phyloP scores from a whole-genome alignment of 1,284 basidiomycete genomes.

The Apiotrichum sp. region DNA sequence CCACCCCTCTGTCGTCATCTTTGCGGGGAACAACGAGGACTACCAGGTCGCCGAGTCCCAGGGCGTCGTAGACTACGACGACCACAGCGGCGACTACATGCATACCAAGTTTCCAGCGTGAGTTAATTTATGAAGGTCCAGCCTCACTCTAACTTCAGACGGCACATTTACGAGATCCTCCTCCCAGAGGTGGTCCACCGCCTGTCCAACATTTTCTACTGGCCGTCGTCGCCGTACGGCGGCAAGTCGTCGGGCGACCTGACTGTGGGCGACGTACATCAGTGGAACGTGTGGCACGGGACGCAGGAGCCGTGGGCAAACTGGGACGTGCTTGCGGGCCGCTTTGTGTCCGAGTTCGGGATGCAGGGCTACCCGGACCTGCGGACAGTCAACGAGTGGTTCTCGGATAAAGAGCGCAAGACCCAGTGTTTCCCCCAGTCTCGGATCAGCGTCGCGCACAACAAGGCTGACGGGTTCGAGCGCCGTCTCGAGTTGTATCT shows the following conservation, averaged over 20 bases:
- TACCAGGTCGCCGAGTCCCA: slow-evolving; percentile 65
- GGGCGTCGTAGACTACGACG: slow-evolving; percentile 71
- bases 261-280: slow-evolving; percentile 76
- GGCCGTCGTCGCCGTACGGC: slow-evolving; percentile 78
- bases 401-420: slow-evolving; percentile 22
- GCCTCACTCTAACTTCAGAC: slow-evolving; percentile 29
- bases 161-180: slow-evolving; percentile 76
- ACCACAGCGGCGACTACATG: slow-evolving; percentile 71
- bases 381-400: slow-evolving; percentile 76
- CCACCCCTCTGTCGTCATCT: slow-evolving; percentile 64
- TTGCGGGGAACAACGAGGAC: slow-evolving; percentile 82
- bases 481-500: slow-evolving; percentile 81
- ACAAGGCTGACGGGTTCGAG: slow-evolving; percentile 80
- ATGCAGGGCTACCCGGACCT: slow-evolving; percentile 67
- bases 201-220: slow-evolving; percentile 66
- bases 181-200: slow-evolving; percentile 65
- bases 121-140: slow-evolving; percentile 7
- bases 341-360: slow-evolving; percentile 64
- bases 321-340: slow-evolving; percentile 75
- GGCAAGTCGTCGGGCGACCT: slow-evolving; percentile 67
- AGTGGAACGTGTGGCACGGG: slow-evolving; percentile 88
- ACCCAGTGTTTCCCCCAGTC: slow-evolving; percentile 77
- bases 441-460: slow-evolving; percentile 71
- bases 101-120: slow-evolving; percentile 72
- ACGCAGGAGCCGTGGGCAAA: slow-evolving; percentile 81